Conservation (phyloP, 257 asterid genomes). For the Solanum okadae region DNA sequence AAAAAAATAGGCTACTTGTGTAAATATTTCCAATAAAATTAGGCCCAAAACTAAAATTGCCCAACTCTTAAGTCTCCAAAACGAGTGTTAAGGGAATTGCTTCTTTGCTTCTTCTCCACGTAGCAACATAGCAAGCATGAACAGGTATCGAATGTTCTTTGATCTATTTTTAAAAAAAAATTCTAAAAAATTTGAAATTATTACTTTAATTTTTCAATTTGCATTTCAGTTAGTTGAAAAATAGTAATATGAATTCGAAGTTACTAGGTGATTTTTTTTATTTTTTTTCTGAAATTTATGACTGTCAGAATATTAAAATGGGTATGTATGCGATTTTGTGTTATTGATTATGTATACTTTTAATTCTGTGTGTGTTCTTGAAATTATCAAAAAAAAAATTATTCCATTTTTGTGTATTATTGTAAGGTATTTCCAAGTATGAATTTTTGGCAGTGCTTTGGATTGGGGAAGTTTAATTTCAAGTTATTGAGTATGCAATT, state of each 20-base stretch:
- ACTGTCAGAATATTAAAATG: not conserved
- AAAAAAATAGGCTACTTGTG: not conserved
- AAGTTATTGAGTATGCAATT: not conserved
- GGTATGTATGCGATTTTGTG: not conserved
- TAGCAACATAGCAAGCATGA: not conserved
- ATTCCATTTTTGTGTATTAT: not conserved
- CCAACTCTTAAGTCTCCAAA: not conserved
- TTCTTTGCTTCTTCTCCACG: not conserved
- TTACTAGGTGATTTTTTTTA: not conserved
- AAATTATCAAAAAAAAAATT: not conserved
- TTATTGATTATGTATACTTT: not conserved
- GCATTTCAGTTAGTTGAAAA: not conserved
- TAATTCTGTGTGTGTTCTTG: not conserved
- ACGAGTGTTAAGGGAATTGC: not conserved
- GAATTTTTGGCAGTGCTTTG: not conserved
- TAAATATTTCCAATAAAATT: not conserved
- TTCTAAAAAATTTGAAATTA: not conserved
- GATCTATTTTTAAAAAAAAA: not conserved
- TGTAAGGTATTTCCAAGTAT: not conserved
- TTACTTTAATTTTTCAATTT: not conserved
- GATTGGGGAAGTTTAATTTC: not conserved
- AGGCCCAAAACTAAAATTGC: not conserved
- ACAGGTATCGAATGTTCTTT: not conserved
- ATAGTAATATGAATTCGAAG: not conserved
- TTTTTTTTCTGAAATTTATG: not conserved